Percentiles rank a stretch among this genome's conserved stretches.
Evolutionary conservation across 495 filamentous ascomycete genomes (phyloP).

Genomic region (Penicillium canescens): DNA sequence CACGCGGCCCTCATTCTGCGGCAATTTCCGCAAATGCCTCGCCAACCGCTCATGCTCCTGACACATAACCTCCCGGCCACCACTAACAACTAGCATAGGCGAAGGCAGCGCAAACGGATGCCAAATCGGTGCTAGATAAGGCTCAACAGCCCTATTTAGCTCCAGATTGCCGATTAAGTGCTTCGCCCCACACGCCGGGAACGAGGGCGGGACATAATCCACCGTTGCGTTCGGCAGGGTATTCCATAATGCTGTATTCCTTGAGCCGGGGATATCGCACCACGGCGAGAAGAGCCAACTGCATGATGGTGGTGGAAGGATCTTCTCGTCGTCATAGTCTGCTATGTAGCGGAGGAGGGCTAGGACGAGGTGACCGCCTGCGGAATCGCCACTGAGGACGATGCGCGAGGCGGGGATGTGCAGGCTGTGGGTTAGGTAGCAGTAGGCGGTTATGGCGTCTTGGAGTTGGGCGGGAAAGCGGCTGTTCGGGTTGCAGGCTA

Average conservation of each 20-base stretch:
- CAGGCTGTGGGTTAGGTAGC: conserved; percentile 31
- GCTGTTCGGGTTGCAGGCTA: conserved; percentile 29
- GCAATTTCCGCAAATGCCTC: conserved; percentile 21
- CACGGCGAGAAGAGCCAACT: conserved; percentile 41
- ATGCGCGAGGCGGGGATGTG: conserved; percentile 32
- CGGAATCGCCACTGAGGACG: conserved; percentile 45
- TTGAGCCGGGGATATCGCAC: conserved; percentile 24
- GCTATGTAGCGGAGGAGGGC: conserved; percentile 34
- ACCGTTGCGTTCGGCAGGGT: conserved; percentile 31
- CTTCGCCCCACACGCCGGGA: conserved; percentile 35
- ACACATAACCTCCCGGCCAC: conserved; percentile 41
- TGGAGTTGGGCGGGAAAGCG: conserved; percentile 47
- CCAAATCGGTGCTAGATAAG: conserved; percentile 32
- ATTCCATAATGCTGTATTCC: conserved; percentile 9
- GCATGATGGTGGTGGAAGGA: conserved; percentile 22
- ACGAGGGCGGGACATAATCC: conserved; percentile 34
- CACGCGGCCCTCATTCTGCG: conserved; percentile 21
- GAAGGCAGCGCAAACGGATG: conserved; percentile 36
- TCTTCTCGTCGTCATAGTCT: conserved; percentile 1
- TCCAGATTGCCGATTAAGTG: conserved; percentile 24
- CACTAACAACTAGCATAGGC: conserved; percentile 37
- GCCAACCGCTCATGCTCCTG: conserved; percentile 33
- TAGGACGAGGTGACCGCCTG: conserved; percentile 41
- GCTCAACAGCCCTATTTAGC: conserved; percentile 14
- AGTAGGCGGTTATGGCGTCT: conserved; percentile 44